Conservation (phyloP, 495 filamentous ascomycete genomes). For the Penicillium coprophilum region DNA sequence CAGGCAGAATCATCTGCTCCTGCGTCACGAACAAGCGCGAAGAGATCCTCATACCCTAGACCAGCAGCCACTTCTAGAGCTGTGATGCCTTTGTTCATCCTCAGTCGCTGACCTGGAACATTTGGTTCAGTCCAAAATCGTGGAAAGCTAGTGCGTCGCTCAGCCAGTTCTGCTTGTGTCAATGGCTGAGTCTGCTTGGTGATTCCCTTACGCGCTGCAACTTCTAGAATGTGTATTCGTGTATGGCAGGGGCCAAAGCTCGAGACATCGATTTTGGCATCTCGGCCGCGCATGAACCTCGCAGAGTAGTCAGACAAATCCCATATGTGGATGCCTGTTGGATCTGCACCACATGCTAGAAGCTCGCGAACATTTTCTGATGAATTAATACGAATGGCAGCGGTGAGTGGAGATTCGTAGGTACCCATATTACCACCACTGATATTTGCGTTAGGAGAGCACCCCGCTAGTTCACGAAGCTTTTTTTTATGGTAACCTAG, state of each 20-base stretch:
- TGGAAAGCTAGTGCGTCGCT: slow-evolving; percentile 17
- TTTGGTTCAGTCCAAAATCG: slow-evolving; percentile 24
- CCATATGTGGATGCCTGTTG: slow-evolving; percentile 5
- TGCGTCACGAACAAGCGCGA: background rate
- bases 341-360: slow-evolving; percentile 8
- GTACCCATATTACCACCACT: background rate
- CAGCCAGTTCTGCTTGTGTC: slow-evolving; percentile 17
- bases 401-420: slow-evolving; percentile 14
- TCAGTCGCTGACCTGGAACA: slow-evolving; percentile 11
- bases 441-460: slow-evolving; percentile 10
- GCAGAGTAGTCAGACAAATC: slow-evolving; percentile 13
- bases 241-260: background rate
- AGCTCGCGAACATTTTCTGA: slow-evolving; percentile 11
- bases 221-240: background rate
- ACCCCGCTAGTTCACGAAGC: slow-evolving; percentile 3
- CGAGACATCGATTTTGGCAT: slow-evolving; percentile 10
- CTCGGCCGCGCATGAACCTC: slow-evolving; percentile 13
- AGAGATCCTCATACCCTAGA: background rate
- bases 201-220: slow-evolving; percentile 7
- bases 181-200: slow-evolving; percentile 2
- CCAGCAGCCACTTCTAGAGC: slow-evolving; percentile 17
- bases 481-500: background rate
- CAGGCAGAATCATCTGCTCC: slow-evolving; percentile 5
- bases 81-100: slow-evolving; percentile 10
- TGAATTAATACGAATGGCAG: slow-evolving; percentile 11